These are phyloP conservation scores for Colletotrichum sp. DNA, from an alignment of 2,329 filamentous ascomycete species.

Conservation along the genomic window DNA sequence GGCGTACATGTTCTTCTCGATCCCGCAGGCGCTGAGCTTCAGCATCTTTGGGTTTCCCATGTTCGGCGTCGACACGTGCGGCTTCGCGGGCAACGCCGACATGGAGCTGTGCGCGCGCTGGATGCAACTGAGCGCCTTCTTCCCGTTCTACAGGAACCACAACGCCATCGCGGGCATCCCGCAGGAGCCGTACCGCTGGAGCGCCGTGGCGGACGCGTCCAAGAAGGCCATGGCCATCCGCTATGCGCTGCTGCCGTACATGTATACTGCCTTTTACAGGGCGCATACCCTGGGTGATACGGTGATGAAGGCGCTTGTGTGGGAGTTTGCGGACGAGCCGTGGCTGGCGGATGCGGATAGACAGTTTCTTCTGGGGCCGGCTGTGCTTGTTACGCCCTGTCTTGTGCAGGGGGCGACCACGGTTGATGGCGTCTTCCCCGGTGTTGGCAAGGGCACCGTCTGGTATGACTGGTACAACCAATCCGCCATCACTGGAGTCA, in stretches of 20 bases:
- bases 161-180: slow-evolving; percentile 64
- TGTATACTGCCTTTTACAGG: slow-evolving; percentile 75
- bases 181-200: slow-evolving; percentile 78
- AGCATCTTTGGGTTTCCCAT: slow-evolving; percentile 76
- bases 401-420: slow-evolving; percentile 65
- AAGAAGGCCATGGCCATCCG: slow-evolving; percentile 72
- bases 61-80: slow-evolving; percentile 75
- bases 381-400: slow-evolving; percentile 71
- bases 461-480: slow-evolving; percentile 88
- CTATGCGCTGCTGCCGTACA: slow-evolving; percentile 74
- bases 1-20: slow-evolving; percentile 77
- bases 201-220: slow-evolving; percentile 67
- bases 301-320: slow-evolving; percentile 74
- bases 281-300: slow-evolving; percentile 71
- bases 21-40: slow-evolving; percentile 79
- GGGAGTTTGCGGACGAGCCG: slow-evolving; percentile 77
- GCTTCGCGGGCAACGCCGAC: slow-evolving; percentile 71
- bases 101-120: slow-evolving; percentile 76
- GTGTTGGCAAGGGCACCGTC: slow-evolving; percentile 46
- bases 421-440: slow-evolving; percentile 74
- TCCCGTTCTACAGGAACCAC: slow-evolving; percentile 81
- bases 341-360: slow-evolving; percentile 68
- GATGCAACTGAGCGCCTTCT: slow-evolving; percentile 77
- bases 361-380: slow-evolving; percentile 74
- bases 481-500: slow-evolving; percentile 47